These are phyloP conservation scores for Lepiota brunneoincarnata DNA, from an alignment of 768 basidiomycete genomes.

Conservation along the genomic window DNA sequence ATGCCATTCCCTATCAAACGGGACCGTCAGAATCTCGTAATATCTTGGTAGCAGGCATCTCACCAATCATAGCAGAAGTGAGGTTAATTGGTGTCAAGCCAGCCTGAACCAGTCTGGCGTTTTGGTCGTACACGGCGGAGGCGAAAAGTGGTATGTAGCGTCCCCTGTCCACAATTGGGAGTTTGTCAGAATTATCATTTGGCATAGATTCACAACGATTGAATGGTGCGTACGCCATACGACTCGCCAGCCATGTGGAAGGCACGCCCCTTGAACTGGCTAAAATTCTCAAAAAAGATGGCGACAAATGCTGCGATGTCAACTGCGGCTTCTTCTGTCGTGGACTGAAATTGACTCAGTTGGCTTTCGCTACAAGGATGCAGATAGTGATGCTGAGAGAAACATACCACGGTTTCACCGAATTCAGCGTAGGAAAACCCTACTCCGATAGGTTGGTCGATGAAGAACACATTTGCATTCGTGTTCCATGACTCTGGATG, in stretches of 20 bases:
- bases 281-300: slow-evolving; percentile 80
- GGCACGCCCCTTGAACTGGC: slow-evolving; percentile 62
- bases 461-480: slow-evolving; percentile 63
- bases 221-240: slow-evolving; percentile 51
- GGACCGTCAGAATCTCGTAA: background rate
- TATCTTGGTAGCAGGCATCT: slow-evolving; percentile 12
- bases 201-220: background rate
- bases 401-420: slow-evolving; percentile 54
- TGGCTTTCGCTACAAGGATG: background rate
- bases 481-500: slow-evolving; percentile 69
- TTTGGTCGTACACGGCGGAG: slow-evolving; percentile 73
- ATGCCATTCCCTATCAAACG: slow-evolving; percentile 54
- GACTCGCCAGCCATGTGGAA: slow-evolving; percentile 80
- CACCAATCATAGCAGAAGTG: slow-evolving; percentile 67
- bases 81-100: slow-evolving; percentile 63
- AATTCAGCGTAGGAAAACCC: slow-evolving; percentile 69
- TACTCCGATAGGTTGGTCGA: slow-evolving; percentile 61
- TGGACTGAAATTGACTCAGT: slow-evolving; percentile 39
- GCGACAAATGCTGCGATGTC: slow-evolving; percentile 74
- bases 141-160: slow-evolving; percentile 75
- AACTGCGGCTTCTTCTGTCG: slow-evolving; percentile 77
- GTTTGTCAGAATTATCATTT: no score
- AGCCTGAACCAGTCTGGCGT: slow-evolving; percentile 47
- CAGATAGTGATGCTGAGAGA: background rate
- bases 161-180: slow-evolving; percentile 37